Evolutionary conservation across 1,284 basidiomycete species (phyloP).

Genomic region (Trichosporon sp.): DNA sequence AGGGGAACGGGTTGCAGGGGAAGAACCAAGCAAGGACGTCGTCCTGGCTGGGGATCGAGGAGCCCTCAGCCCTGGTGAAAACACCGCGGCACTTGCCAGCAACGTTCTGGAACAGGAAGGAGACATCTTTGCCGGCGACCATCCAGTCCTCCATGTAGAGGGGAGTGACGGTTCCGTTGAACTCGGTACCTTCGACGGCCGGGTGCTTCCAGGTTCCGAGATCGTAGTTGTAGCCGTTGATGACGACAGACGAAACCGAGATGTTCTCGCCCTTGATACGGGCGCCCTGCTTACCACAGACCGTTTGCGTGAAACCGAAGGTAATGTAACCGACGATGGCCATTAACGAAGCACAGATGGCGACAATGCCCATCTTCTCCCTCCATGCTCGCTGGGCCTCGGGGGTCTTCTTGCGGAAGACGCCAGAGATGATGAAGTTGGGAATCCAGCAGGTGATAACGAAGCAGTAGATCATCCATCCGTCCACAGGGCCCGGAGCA

Average conservation of each 20-base stretch:
- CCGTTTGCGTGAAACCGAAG: slow-evolving; percentile 95
- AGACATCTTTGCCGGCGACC: slow-evolving; percentile 78
- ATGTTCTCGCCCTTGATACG: slow-evolving; percentile 76
- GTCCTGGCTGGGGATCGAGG: slow-evolving; percentile 60
- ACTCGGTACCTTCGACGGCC: slow-evolving; percentile 56
- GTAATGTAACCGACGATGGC: slow-evolving; percentile 93
- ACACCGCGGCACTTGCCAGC: slow-evolving; percentile 74
- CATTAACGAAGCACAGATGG: slow-evolving; percentile 77
- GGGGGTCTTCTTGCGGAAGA: slow-evolving; percentile 73
- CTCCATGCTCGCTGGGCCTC: slow-evolving; percentile 93
- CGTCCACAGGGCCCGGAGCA: slow-evolving; percentile 79
- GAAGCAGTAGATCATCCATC: slow-evolving; percentile 96
- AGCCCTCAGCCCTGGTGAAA: slow-evolving; percentile 63
- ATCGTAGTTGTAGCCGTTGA: slow-evolving; percentile 91
- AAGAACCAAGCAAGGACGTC: slow-evolving; percentile 72
- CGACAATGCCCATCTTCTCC: slow-evolving; percentile 93
- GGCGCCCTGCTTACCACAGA: slow-evolving; percentile 74
- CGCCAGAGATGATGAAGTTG: slow-evolving; percentile 59
- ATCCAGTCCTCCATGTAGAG: slow-evolving; percentile 71
- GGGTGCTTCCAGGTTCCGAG: slow-evolving; percentile 83
- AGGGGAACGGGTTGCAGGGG: slow-evolving; percentile 83
- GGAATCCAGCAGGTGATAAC: slow-evolving; percentile 81
- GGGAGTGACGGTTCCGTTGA: slow-evolving; percentile 77
- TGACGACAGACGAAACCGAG: slow-evolving; percentile 75
- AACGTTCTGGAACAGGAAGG: slow-evolving; percentile 89